These are phyloP conservation scores for Aspergillus proliferans DNA, from an alignment of 2,329 filamentous ascomycete genomes.

Conservation along the genomic window DNA sequence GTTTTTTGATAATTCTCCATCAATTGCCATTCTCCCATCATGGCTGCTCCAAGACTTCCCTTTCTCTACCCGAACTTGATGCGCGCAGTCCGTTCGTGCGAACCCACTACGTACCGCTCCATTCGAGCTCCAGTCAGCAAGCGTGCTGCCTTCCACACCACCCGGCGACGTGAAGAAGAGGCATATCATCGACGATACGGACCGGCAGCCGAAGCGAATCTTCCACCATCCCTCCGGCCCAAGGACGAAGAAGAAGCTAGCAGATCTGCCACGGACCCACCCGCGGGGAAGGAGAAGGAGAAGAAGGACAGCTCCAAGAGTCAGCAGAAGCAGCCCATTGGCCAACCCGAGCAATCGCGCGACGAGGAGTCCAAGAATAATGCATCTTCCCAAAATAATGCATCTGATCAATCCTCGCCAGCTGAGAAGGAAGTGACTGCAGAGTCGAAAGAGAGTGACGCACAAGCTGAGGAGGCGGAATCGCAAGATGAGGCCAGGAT, in stretches of 20 bases:
- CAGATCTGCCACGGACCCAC: neutral
- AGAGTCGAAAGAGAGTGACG: constrained; percentile 9
- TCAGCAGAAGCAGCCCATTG: neutral
- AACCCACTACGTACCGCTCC: constrained; percentile 38
- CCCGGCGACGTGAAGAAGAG: constrained; percentile 29
- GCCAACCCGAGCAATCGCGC: constrained; percentile 10
- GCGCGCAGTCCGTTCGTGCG: constrained; percentile 49
- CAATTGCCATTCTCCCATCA: constrained; percentile 28
- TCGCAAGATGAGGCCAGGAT: constrained; percentile 13
- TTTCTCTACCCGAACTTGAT: constrained; percentile 66
- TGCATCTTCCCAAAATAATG: constrained; percentile 1
- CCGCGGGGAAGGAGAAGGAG: neutral
- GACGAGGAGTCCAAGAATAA: constrained; percentile 8
- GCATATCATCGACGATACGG: constrained; percentile 42
- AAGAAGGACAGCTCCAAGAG: neutral
- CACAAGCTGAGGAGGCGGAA: constrained; percentile 13
- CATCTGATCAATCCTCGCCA: constrained; percentile 8
- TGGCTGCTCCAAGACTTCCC: constrained; percentile 58
- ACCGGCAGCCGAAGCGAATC: constrained; percentile 37
- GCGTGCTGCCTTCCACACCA: constrained; percentile 31
- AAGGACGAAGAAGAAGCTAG: constrained; percentile 14
- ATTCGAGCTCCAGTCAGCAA: constrained; percentile 30
- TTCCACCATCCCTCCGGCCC: constrained; percentile 32
- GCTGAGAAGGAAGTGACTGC: constrained; percentile 9
- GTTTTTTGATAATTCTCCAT: constrained; percentile 4